These are phyloP conservation scores for Pyrenophora teres DNA, from an alignment of 2,329 filamentous ascomycete species.

Conservation along the genomic window DNA sequence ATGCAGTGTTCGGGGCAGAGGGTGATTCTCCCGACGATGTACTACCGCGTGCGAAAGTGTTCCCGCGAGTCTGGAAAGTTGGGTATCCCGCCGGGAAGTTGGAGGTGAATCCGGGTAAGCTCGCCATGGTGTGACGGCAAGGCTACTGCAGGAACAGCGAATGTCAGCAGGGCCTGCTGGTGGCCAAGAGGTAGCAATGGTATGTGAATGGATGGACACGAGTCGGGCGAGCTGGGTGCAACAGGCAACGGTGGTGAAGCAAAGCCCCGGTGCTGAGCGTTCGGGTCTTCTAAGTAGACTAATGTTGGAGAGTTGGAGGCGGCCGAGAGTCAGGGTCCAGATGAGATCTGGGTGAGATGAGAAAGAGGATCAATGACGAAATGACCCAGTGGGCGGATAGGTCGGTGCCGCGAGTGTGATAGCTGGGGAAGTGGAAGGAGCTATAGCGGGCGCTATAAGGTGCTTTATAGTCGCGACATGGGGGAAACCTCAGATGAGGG, in stretches of 20 bases:
- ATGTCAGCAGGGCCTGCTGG: constrained; percentile 27
- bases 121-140: constrained; percentile 29
- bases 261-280: constrained; percentile 6
- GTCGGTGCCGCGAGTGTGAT: constrained; percentile 17
- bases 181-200: constrained; percentile 9
- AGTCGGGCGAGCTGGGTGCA: background rate
- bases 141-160: constrained; percentile 37
- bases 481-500: constrained; percentile 14
- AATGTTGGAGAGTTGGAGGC: constrained; percentile 1
- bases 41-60: constrained; percentile 33
- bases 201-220: too few species aligned
- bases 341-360: constrained; percentile 13
- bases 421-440: constrained; percentile 20
- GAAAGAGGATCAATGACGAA: constrained; percentile 26
- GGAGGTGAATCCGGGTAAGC: constrained; percentile 36
- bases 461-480: constrained; percentile 34
- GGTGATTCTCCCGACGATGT: constrained; percentile 33
- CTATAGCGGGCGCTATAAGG: constrained; percentile 20
- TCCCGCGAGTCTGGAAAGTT: constrained; percentile 33
- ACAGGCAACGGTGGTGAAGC: constrained; percentile 13
- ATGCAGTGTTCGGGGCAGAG: constrained; percentile 24
- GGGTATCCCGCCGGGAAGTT: constrained; percentile 43
- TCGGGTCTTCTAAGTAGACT: constrained; percentile 2
- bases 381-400: constrained; percentile 8
- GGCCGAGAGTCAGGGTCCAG: constrained; percentile 21